phyloP scores from a whole-genome alignment of 441 rosid species.

The Adansonia madagascariensis region DNA sequence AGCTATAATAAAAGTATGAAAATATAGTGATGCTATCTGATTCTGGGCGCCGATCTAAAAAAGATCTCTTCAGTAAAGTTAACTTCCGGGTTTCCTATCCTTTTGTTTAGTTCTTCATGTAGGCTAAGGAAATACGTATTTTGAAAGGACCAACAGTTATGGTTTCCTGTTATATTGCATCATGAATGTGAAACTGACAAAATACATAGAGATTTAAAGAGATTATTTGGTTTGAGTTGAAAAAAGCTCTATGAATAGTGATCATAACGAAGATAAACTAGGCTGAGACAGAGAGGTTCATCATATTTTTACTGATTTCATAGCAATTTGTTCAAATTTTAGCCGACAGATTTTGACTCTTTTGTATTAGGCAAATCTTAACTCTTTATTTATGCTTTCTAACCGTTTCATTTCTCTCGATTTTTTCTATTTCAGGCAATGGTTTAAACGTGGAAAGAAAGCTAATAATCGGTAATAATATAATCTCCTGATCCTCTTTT shows the following conservation, averaged over 20 bases:
- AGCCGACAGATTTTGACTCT: not conserved
- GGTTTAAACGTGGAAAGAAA: not conserved
- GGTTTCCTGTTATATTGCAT: not conserved
- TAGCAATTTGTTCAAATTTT: not conserved
- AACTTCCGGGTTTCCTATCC: not conserved
- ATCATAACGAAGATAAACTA: not conserved
- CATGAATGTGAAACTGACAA: not conserved
- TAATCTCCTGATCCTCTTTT: constrained; percentile 6
- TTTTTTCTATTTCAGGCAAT: not conserved
- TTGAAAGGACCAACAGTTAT: not conserved
- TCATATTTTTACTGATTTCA: not conserved
- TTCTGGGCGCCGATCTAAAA: not conserved
- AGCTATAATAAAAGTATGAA: no score
- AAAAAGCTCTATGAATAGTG: not conserved
- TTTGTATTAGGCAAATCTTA: not conserved
- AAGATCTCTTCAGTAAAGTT: not conserved
- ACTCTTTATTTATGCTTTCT: not conserved
- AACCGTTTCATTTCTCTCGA: not conserved
- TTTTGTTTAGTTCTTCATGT: not conserved
- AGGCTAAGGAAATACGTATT: not conserved
- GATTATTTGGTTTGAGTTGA: no score
- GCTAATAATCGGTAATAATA: constrained; percentile 6
- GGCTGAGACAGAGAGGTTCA: not conserved
- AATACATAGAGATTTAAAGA: not conserved
- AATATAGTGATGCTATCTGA: not conserved